Conservation (phyloP, 257 asterid species). For the Solanum virginianum region DNA sequence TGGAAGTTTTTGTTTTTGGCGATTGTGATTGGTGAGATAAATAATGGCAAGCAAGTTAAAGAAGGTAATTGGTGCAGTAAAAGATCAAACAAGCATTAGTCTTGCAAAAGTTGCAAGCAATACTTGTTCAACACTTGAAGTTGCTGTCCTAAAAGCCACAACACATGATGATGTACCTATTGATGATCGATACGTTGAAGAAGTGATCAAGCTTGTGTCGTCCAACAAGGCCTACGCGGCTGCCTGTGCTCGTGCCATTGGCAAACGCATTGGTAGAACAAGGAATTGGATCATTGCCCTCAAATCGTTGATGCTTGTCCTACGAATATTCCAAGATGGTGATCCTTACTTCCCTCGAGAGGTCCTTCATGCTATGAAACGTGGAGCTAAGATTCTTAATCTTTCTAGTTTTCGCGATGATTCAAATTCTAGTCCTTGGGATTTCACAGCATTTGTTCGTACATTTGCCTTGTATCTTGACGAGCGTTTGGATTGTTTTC, state of each 20-base stretch:
- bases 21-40: not conserved
- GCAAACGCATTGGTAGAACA: slow-evolving; percentile 78
- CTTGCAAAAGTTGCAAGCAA: slow-evolving; percentile 68
- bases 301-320: slow-evolving; percentile 61
- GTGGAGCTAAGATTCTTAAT: slow-evolving; percentile 71
- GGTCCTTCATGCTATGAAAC: slow-evolving; percentile 79
- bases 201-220: slow-evolving; percentile 49
- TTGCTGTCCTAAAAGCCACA: slow-evolving; percentile 67
- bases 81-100: slow-evolving; percentile 85
- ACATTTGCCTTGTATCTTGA: slow-evolving; percentile 72
- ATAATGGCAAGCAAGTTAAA: slow-evolving; percentile 79
- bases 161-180: slow-evolving; percentile 68
- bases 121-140: slow-evolving; percentile 49
- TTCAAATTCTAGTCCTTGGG: slow-evolving; percentile 78
- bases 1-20: not conserved
- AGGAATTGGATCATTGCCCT: slow-evolving; percentile 83
- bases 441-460: slow-evolving; percentile 67
- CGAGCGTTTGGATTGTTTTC: slow-evolving; percentile 71
- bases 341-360: slow-evolving; percentile 93
- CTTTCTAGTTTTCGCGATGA: slow-evolving; percentile 69
- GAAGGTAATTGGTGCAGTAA: slow-evolving; percentile 76
- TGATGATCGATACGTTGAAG: slow-evolving; percentile 47
- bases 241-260: slow-evolving; percentile 66
- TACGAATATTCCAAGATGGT: slow-evolving; percentile 73
- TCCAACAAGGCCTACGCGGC: slow-evolving; percentile 57